These are phyloP conservation scores for Aspergillus cejpii DNA, from an alignment of 2,329 filamentous ascomycete species.

Conservation along the genomic window DNA sequence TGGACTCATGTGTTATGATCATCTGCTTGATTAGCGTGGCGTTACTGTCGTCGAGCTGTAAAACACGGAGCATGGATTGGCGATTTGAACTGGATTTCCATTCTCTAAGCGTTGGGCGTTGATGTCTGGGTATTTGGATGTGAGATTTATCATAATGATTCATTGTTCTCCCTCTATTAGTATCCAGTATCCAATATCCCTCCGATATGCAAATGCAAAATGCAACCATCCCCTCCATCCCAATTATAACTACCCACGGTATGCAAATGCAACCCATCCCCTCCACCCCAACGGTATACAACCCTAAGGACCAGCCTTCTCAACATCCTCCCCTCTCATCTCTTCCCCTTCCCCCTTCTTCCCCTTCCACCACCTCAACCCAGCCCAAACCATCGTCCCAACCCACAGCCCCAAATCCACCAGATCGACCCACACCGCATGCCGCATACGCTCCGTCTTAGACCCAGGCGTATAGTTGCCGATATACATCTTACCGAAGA, in stretches of 20 bases:
- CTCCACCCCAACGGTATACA: neutral
- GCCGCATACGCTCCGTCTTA: conserved; percentile 67
- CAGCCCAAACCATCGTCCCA: conserved; percentile 46
- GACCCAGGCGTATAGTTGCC: conserved; percentile 24
- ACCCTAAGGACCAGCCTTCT: conserved; percentile 1
- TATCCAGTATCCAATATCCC: no score
- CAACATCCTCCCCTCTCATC: conserved; percentile 19
- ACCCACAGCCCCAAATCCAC: conserved; percentile 71
- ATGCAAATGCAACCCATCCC: neutral
- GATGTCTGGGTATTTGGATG: neutral
- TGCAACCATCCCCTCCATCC: neutral
- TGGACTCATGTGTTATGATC: neutral
- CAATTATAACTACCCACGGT: neutral
- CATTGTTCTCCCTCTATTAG: neutral
- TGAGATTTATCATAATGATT: neutral
- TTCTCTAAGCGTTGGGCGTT: neutral
- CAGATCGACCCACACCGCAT: conserved; percentile 77
- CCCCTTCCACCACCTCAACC: conserved; percentile 33
- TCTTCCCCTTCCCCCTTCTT: conserved; percentile 17
- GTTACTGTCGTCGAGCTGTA: neutral
- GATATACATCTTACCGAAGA: conserved; percentile 79
- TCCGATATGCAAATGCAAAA: no score
- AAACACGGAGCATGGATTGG: neutral
- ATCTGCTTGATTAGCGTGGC: neutral
- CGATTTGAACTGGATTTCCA: neutral